A percentile compares a stretch with the other conserved stretches of the same genome.
phyloP scores from a whole-genome alignment of 1,284 basidiomycete species.

The Boletus albobrunnescens region DNA sequence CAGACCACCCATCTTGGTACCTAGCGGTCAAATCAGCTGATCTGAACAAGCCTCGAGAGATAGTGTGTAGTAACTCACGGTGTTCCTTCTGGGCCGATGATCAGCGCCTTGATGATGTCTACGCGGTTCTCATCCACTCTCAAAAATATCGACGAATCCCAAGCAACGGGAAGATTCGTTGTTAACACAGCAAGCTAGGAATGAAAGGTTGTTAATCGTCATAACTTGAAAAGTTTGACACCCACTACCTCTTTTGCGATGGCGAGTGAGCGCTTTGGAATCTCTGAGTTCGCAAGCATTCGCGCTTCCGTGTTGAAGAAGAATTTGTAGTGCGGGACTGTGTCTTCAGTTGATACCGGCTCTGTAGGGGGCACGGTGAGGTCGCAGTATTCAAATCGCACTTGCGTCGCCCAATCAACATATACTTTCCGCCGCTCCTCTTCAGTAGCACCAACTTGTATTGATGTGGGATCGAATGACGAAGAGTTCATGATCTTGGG shows the following conservation, averaged over 20 bases:
- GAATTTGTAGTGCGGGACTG: constrained; percentile 70
- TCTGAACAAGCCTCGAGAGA: constrained; percentile 1
- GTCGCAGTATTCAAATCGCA: constrained; percentile 86
- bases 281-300: constrained; percentile 72
- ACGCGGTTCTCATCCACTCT: constrained; percentile 84
- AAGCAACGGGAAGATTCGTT: constrained; percentile 83
- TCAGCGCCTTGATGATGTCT: constrained; percentile 86
- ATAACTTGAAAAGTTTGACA: constrained; percentile 6
- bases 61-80: constrained; percentile 55
- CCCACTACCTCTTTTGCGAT: constrained; percentile 83
- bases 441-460: constrained; percentile 56
- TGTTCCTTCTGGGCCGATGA: constrained; percentile 87
- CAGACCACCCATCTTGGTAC: constrained; percentile 80
- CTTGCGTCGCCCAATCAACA: constrained; percentile 74
- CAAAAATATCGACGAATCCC: constrained; percentile 87
- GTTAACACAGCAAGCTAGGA: constrained; percentile 81
- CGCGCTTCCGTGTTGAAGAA: constrained; percentile 76
- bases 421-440: constrained; percentile 69
- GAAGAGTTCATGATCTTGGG: constrained; percentile 62
- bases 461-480: constrained; percentile 35
- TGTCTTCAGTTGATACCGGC: constrained; percentile 34
- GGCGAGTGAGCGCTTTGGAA: constrained; percentile 82
- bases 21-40: constrained; percentile 35
- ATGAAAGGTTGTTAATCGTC: constrained; percentile 1
- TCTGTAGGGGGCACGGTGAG: constrained; percentile 48